Evolutionary conservation across 352 stramenopile genomes (phyloP), one percentile per base, ranked within the genome.

Genomic region (Globisporangium acanthophoron): DNA sequence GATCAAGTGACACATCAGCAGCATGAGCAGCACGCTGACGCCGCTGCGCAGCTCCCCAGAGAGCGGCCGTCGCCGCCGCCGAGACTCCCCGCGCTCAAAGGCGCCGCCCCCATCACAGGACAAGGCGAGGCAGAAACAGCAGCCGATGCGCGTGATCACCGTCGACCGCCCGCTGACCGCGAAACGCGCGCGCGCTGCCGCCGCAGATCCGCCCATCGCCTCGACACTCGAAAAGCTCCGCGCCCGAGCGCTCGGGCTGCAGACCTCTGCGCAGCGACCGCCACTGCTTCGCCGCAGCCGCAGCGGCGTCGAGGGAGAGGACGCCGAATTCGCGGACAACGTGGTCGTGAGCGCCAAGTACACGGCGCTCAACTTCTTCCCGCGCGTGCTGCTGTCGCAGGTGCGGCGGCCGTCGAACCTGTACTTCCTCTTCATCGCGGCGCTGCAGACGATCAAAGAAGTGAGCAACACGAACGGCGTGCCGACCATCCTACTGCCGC

Each of bases 401-500:
- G 15, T 92, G 39, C 61, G 88, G 65, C 73, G 76, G n/a, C 79
- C 83, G 47, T 89, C 80, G 31, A 94, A 94, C 56, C 45, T 90
- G 9, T 96, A 95, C 54, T 96, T 96, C 50, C 62, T 96, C 49
- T 87, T 94, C 47, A 91, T 96, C 56, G 78, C 85, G 7, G 64
- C 87, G 58, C 67, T 96, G 27, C 87, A 96, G 71, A 80, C 77
- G 15, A 90, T 95, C 58, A 77, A 76, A 51, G 71, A 86, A 57
- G 85, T 96, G 44, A 91, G 76, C 70, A 96, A 96, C 58, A 96
- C 87, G 45, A 87, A 70, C 45, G 87, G 87, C 43, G 78, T 96
- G 45, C 88, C 88, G 48, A 91, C 80, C 35, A 88, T 90, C 54
- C 45, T 89, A 51, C 54, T 94, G 48, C 80, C 84, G 43, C 69